These are phyloP conservation scores for Takashimella koratensis DNA, from an alignment of 1,284 basidiomycete species.

Conservation along the genomic window DNA sequence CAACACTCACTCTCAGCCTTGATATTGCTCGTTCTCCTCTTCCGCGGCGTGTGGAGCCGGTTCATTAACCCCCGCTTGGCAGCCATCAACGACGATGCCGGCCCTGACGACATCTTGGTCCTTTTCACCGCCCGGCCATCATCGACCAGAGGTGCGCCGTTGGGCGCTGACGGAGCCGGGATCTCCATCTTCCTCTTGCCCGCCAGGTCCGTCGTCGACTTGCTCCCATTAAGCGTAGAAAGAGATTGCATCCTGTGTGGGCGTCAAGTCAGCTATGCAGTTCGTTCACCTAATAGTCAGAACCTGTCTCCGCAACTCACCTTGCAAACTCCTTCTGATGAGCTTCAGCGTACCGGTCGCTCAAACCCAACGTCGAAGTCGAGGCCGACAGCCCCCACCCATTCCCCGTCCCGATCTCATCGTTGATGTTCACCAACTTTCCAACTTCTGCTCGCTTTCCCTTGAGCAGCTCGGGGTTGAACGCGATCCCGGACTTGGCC, in stretches of 20 bases:
- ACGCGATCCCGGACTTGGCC: conserved; percentile 31
- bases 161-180: conserved; percentile 27
- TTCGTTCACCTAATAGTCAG: no score
- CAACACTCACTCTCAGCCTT: conserved; percentile 17
- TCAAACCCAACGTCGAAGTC: not conserved
- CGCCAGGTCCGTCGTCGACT: not conserved
- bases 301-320: no score
- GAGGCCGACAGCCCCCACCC: conserved; percentile 31
- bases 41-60: not conserved
- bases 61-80: not conserved
- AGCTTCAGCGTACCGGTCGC: conserved; percentile 36
- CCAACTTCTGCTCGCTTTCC: conserved; percentile 37
- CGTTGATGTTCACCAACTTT: conserved; percentile 32
- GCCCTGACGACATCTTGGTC: not conserved
- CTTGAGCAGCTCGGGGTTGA: conserved; percentile 39
- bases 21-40: conserved; percentile 19
- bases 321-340: conserved; percentile 44
- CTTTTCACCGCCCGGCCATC: not conserved
- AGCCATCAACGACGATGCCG: not conserved
- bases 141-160: conserved; percentile 20
- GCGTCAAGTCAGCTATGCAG: no score
- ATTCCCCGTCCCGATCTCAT: conserved; percentile 22
- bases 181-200: not conserved
- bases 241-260: conserved; percentile 30
- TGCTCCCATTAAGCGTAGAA: conserved; percentile 11